Base-by-base conservation (phyloP, 1,284 basidiomycete species). In the Leccinum ponderosum region DNA sequence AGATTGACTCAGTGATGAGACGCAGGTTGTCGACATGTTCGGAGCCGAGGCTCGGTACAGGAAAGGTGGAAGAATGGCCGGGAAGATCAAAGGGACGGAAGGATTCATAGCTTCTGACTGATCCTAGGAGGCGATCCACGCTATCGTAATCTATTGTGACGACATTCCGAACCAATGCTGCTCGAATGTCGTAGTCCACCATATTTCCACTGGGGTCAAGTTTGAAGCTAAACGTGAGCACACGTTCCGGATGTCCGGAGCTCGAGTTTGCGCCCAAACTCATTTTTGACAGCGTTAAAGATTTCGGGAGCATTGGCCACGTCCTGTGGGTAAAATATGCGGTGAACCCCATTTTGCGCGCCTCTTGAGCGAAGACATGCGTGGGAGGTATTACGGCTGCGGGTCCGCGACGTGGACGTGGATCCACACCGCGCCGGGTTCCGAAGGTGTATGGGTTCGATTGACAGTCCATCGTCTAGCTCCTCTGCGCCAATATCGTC, bases 401-500 rank as follows among this genome's bases (percentile, higher is more conserved):
- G 97, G 96, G 73, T 99, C 97, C 7, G 97, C 97, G 58, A 99
- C 83, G 72, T 99, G 97, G 17, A 92, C 81, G 69, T 98, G 97
- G 14, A 97, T 70, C 97, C 97, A 99, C 56, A 79, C 69, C 60
- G 78, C 78, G 15, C 80, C 83, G 3, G 86, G 84, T 54, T 89
- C 84, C 2, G 77, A 77, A 8, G 80, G 75, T 20, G 75, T 20
- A 87, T 79, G 2, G 76, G 66, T 65, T 96, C 92, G 53, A 98
- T 72, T 0, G 95, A 97, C 37, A 99, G 72, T 1, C 95, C 97
- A 73, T 99, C 97, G 69, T 99, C 97, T 29, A 99, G 83, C 74
- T 99, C 97, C 67, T 90, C 78, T 0, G 97, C 96, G 5, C 69
- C 73, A 0, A 80, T 71, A 66, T 95, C 93, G 72, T 99, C 97